Base-by-base conservation (phyloP, 2,329 filamentous ascomycete genomes). In the Lachnellula suecica region DNA sequence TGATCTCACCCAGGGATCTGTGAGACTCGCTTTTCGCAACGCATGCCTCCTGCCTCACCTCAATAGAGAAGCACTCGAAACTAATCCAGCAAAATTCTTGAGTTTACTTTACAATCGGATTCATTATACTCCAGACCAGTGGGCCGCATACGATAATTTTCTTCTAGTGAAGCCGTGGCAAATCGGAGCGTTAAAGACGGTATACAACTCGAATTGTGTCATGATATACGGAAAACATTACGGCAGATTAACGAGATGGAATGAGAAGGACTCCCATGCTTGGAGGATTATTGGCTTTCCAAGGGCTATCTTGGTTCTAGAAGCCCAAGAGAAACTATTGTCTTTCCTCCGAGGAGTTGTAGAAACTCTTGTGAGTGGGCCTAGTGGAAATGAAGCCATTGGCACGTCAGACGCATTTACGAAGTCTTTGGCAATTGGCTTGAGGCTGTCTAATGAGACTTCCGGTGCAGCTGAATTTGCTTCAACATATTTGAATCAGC, bases 401-500 rank as follows among this genome's bases (percentile, higher is more conserved):
- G 15, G 15, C 4, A 5, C 15, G 17, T 1, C 17, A 13, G 17
- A 35, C 31, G 15, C 31, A 4, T 15, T 34, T 34, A n/a, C 31
- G 31, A n/a, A 40, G 17, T 20, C 34, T 20, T 19, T 47, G 4
- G 35, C 13, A 11, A 4, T 45, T 24, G 44, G 44, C 17, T 44
- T 51, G 7, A 41, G 19, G 13, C 46, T 38, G 29, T 7, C 11
- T 10, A 41, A 25, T 9, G 25, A 24, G 4, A n/a, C 20, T 6
- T 40, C 41, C 11, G 35, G 15, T 38, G 20, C 17, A n/a, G 24
- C 35, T 20, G 24, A 46, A n/a, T 53, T 55, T 15, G 43, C 42
- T 15, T 56, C 53, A 9, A 22, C n/a, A 10, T 58, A 35, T 34
- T 34, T 47, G 3, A 60, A 58, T 31, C 53, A 58, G 31, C 43